These are phyloP conservation scores for Ganoderma multipileum DNA, from an alignment of 1,284 basidiomycete species.

Conservation along the genomic window DNA sequence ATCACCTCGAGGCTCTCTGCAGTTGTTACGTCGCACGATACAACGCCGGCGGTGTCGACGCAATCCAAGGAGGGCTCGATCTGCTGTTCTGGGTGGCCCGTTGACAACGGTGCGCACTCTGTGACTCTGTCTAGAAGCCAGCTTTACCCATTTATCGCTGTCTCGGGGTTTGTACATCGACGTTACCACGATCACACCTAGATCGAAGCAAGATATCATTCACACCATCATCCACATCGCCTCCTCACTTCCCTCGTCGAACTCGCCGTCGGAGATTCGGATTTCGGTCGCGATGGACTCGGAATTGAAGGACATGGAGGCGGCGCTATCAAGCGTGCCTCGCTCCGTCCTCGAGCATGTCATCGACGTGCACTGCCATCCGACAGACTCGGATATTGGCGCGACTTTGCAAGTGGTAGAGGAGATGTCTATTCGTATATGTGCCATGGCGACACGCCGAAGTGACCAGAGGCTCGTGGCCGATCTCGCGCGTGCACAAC, in stretches of 20 bases:
- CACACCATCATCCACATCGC: neutral
- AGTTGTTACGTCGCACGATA: neutral
- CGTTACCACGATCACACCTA: neutral
- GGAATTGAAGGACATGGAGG: slow-evolving; percentile 16
- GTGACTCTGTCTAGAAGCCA: neutral
- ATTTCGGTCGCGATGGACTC: slow-evolving; percentile 1
- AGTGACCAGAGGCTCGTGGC: slow-evolving; percentile 71
- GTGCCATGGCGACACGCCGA: slow-evolving; percentile 74
- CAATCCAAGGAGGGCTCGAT: neutral
- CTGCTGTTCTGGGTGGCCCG: neutral
- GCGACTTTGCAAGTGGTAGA: slow-evolving; percentile 50
- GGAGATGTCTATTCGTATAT: slow-evolving; percentile 63
- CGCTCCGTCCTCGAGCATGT: slow-evolving; percentile 62
- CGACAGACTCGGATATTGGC: slow-evolving; percentile 68
- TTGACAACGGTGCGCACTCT: neutral
- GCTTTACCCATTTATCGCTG: neutral
- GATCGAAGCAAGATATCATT: neutral
- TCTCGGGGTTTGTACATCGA: neutral
- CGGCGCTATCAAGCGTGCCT: slow-evolving; percentile 18
- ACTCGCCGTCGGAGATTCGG: slow-evolving; percentile 7
- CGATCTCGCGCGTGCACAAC: slow-evolving; percentile 61
- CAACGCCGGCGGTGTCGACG: neutral
- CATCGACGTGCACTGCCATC: slow-evolving; percentile 83
- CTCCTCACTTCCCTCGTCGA: neutral
- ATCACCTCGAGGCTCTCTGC: slow-evolving; percentile 1